These are phyloP conservation scores for Leavenworthia alabamica DNA, from an alignment of 345 rosid genomes.

Conservation along the genomic window DNA sequence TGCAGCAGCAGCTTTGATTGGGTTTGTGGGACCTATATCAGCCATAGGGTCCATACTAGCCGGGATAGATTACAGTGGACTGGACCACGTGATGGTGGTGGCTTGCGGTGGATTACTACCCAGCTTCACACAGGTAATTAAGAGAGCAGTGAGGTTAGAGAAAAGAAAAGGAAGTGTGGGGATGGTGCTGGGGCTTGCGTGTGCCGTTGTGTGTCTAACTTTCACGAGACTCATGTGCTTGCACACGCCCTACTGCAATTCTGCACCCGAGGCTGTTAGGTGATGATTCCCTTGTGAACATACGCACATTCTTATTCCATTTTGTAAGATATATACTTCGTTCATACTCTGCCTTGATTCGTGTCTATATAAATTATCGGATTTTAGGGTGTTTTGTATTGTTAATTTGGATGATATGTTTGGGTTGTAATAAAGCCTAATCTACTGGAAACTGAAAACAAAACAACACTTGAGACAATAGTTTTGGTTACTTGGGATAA, in stretches of 20 bases:
- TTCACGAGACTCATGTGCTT: constrained; percentile 85
- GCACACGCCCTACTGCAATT: constrained; percentile 95
- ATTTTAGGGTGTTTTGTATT: constrained; percentile 7
- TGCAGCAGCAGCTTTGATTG: constrained; percentile 80
- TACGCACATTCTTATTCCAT: background rate
- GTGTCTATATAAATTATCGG: constrained; percentile 12
- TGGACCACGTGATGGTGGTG: constrained; percentile 87
- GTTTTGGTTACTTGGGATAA: too few species aligned
- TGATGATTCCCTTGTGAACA: constrained; percentile 6
- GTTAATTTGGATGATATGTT: constrained; percentile 2
- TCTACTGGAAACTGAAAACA: background rate
- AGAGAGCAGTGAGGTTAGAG: constrained; percentile 64
- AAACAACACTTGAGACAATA: background rate
- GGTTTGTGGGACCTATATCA: constrained; percentile 84
- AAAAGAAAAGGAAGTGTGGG: constrained; percentile 54
- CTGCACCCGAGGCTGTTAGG: constrained; percentile 96
- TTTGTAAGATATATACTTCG: constrained; percentile 25
- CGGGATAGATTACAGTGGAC: constrained; percentile 87
- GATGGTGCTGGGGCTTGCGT: constrained; percentile 52
- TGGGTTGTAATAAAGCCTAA: background rate
- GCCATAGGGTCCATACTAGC: constrained; percentile 90
- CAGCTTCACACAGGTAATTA: constrained; percentile 49
- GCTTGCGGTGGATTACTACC: constrained; percentile 89
- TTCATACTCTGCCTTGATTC: constrained; percentile 1
- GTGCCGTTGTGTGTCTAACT: constrained; percentile 72